Conservation (phyloP, 2,329 filamentous ascomycete genomes). For the Xylaria sp. region DNA sequence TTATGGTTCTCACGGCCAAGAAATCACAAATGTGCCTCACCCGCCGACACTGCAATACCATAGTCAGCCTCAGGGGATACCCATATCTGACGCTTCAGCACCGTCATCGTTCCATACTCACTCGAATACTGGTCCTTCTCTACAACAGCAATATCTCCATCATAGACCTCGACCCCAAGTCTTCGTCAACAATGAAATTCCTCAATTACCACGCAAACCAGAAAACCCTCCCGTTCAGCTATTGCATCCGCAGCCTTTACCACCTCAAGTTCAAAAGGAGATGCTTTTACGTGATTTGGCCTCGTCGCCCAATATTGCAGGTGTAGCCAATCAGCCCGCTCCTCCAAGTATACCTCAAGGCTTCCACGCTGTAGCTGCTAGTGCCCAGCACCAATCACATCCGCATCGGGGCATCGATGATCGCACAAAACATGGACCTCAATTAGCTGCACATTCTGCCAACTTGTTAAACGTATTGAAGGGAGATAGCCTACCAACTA, state of each 20-base stretch:
- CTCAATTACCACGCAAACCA: constrained; percentile 45
- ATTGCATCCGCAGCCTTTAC: constrained; percentile 62
- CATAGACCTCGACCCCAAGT: constrained; percentile 46
- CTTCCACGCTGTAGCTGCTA: constrained; percentile 36
- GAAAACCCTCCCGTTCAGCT: constrained; percentile 50
- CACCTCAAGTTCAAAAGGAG: constrained; percentile 66
- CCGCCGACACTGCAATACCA: constrained; percentile 70
- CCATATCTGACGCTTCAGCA: constrained; percentile 58
- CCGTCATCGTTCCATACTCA: constrained; percentile 63
- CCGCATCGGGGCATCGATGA: constrained; percentile 34
- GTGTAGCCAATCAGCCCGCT: constrained; percentile 39
- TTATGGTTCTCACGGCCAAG: constrained; percentile 65
- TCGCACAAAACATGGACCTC: constrained; percentile 34
- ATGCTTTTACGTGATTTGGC: constrained; percentile 58
- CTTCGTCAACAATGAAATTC: constrained; percentile 41
- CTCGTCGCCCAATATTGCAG: constrained; percentile 48
- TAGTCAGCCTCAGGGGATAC: constrained; percentile 60
- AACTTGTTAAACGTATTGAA: constrained; percentile 58
- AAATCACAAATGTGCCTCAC: constrained; percentile 60
- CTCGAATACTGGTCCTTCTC: constrained; percentile 38
- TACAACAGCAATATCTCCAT: constrained; percentile 39
- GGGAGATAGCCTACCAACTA: constrained; percentile 46
- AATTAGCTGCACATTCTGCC: constrained; percentile 45
- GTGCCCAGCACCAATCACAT: constrained; percentile 37
- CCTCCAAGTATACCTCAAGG: constrained; percentile 39